These are phyloP conservation scores for Allantophomopsis cytisporea DNA, from an alignment of 2,329 filamentous ascomycete genomes.

Conservation along the genomic window DNA sequence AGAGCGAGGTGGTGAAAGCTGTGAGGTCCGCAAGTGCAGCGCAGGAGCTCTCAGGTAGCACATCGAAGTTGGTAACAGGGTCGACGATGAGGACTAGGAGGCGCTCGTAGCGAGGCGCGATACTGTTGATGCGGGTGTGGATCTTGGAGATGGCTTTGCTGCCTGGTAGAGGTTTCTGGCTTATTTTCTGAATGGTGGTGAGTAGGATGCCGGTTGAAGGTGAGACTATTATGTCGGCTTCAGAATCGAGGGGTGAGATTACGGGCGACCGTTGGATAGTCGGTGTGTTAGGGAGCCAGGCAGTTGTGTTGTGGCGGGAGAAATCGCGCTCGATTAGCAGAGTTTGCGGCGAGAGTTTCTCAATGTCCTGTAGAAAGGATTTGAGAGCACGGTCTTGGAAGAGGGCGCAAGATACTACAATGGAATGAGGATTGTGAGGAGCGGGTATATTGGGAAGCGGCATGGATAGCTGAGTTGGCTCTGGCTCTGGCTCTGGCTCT, in stretches of 20 bases:
- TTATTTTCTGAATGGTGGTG: constrained; percentile 57
- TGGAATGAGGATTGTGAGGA: constrained; percentile 15
- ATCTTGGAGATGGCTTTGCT: constrained; percentile 32
- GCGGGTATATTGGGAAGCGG: constrained; percentile 7
- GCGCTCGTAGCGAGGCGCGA: constrained; percentile 48
- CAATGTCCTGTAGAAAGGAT: constrained; percentile 27
- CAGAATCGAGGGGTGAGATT: constrained; percentile 28
- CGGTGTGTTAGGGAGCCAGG: constrained; percentile 20
- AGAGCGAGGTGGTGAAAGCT: constrained; percentile 7
- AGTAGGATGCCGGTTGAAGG: constrained; percentile 55
- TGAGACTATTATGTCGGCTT: constrained; percentile 64
- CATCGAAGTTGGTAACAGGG: constrained; percentile 23
- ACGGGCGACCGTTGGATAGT: constrained; percentile 17
- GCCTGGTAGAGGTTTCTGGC: constrained; percentile 58
- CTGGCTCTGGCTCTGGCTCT: neutral
- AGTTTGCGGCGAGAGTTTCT: constrained; percentile 30
- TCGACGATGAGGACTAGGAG: constrained; percentile 58
- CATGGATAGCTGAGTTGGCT: constrained; percentile 5
- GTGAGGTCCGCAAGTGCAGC: constrained; percentile 15
- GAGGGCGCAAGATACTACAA: constrained; percentile 38
- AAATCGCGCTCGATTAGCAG: constrained; percentile 50
- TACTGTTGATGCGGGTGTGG: constrained; percentile 35
- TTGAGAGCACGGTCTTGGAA: constrained; percentile 27
- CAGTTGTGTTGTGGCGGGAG: constrained; percentile 20
- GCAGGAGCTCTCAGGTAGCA: constrained; percentile 11